Evolutionary conservation across 164 flowering plant genomes (phyloP).

Genomic region (Vitis cinerea): DNA sequence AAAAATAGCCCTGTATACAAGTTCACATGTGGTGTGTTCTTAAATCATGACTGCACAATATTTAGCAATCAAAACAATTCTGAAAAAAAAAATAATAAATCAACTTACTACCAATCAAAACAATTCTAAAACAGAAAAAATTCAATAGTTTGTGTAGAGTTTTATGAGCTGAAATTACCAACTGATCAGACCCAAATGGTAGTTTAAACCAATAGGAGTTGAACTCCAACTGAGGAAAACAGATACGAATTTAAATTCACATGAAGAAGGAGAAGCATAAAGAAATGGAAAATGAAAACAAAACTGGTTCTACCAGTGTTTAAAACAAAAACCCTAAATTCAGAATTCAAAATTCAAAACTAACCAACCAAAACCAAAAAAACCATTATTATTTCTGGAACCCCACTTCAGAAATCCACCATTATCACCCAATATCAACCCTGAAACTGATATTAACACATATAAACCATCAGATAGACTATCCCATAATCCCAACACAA

Average conservation of each 20-base stretch:
- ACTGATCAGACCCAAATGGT: background rate
- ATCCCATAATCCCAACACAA: conserved; percentile 8
- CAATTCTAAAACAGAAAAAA: no score
- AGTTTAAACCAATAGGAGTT: background rate
- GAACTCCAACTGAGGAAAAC: background rate
- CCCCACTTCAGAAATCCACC: conserved; percentile 12
- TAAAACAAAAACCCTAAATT: conserved; percentile 9
- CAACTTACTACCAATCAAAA: no score
- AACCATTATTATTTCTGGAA: conserved; percentile 16
- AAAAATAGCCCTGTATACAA: no score
- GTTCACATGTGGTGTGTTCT: no score
- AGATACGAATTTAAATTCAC: no score
- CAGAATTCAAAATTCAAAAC: conserved; percentile 1
- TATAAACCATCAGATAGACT: background rate
- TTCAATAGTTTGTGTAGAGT: no score
- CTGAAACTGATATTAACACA: background rate
- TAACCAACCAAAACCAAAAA: conserved; percentile 3
- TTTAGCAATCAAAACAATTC: no score
- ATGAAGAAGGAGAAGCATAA: no score
- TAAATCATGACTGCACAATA: no score
- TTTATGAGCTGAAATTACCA: no score
- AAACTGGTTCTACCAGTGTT: background rate
- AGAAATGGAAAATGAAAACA: background rate
- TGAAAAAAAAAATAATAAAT: no score
- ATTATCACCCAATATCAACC: background rate